Base-by-base conservation (phyloP, 225 moss, liverwort and hornwort genomes). In the Anthoceros angustus region DNA sequence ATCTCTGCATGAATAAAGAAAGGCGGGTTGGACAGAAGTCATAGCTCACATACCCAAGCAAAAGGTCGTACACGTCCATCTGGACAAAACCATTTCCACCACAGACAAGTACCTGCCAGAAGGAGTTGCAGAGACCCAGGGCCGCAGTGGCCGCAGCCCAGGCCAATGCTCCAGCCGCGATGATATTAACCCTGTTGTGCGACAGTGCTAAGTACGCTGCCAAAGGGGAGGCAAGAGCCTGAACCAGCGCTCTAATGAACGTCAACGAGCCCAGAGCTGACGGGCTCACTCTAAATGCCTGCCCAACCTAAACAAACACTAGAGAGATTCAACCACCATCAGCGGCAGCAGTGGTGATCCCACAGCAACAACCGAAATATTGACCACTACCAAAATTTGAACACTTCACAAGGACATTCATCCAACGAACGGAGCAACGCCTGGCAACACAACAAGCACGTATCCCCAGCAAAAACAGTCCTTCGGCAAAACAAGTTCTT, bases 121-220 rank as follows among this genome's bases (percentile, higher is more conserved):
- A 86, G 40, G 79, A 49, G 40, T 79, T 80, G 68, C 83, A 83
- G 38, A 73, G 9, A n/a, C 84, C 86, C 42, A 84, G 74, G 60
- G 75, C 72, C 5, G 78, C 86, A 20, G 84, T 86, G 61, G 86
- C 81, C 39, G 81, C 20, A 38, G 75, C 84, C 86, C 84, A 86
- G 24, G 75, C 72, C 42, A 81, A 5, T 8, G 81, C 86, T 20
- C 86, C 86, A 62, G 69, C 72, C 26, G 81, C 77, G 9, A 86
- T 72, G n/a, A 84, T 76, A 45, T 76, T 60, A 24, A 86, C 76
- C 26, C 86, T 77, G 64, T 84, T 76, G 67, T 77, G 70, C 40
- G 43, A 77, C 45, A 81, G 71, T 24, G 81, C 72, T 68, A 83
- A 76, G 50, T 84, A 86, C 8, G 86, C 84, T 69, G 83, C 84